Evolutionary conservation across 2,329 filamentous ascomycete genomes (phyloP).

Genomic region (Nannizzia gypsea): DNA sequence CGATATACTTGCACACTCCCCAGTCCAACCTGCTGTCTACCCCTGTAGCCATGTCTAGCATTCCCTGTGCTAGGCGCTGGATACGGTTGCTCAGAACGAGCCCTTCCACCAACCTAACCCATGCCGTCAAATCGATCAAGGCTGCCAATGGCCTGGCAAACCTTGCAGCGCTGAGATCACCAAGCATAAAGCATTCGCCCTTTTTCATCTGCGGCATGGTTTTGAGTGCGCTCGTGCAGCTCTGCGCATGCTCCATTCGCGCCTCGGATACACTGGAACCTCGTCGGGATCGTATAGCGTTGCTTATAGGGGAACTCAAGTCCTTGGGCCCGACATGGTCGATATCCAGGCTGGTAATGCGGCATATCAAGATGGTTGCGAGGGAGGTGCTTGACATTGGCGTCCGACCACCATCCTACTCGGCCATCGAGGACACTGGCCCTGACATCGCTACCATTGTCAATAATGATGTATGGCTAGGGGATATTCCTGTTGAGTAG

Average conservation of each 20-base stretch:
- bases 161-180: constrained; percentile 48
- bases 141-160: constrained; percentile 69
- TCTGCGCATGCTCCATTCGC: constrained; percentile 60
- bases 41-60: constrained; percentile 38
- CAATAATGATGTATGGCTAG: constrained; percentile 15
- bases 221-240: constrained; percentile 66
- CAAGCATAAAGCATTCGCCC: constrained; percentile 62
- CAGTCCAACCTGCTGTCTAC: constrained; percentile 58
- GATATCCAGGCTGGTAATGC: constrained; percentile 56
- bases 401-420: constrained; percentile 17
- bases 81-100: constrained; percentile 30
- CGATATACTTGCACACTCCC: constrained; percentile 68
- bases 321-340: constrained; percentile 59
- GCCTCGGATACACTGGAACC: constrained; percentile 47
- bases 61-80: constrained; percentile 33
- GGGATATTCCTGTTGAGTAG: constrained; percentile 13
- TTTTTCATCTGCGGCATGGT: constrained; percentile 76
- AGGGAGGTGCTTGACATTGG: constrained; percentile 51
- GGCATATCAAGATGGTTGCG: constrained; percentile 67
- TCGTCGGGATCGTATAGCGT: constrained; percentile 56
- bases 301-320: constrained; percentile 67
- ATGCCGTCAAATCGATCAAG: constrained; percentile 69
- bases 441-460: constrained; percentile 14
- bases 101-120: constrained; percentile 35
- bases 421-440: constrained; percentile 9